Base-by-base conservation (phyloP, 768 basidiomycete species). In the Lentinula sp. region DNA sequence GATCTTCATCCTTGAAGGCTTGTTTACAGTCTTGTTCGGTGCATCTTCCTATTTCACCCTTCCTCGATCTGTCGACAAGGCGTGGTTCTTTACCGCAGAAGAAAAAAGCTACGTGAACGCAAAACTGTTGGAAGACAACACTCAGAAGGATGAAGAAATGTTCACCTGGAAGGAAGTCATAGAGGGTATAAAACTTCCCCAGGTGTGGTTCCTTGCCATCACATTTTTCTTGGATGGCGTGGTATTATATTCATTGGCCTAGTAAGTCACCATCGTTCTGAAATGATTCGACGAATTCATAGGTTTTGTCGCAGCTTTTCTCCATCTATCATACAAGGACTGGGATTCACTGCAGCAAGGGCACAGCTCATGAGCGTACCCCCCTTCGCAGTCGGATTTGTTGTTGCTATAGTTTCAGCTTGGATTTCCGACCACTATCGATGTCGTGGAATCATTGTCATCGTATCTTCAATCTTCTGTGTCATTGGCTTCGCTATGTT, bases 291-390 rank as follows among this genome's bases (percentile, higher is more conserved):
- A 39, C 1, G 32, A 48, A 18, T 50, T 60, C 31, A 51, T 40
- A 45, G 54, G 34, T 21, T 45, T 18, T 23, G 28, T 15, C 54
- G 16, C 51, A 84, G 89, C 65, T 91, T 93, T 71, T 75, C 84
- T 7, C 90, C 90, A 5, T 85, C 86, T 3, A 89, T 93, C 70
- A 82, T 92, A 5, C 75, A 81, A 34, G 75, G 76, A 16, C 77
- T 88, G 2, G 86, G 86, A 18, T 87, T 80, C 68, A 77, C 76
- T 2, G 76, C 79, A 0, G 74, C 80, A 35, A 69, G 74, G 23
- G 81, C 84, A 10, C 86, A 88, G 66, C 74, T 89, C 2, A 82
- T 85, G 78, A 85, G 81, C 13, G 87, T 88, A 2, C 78, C 79
- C 13, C 84, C 84, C 2, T 85, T 80, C 48, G 80, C 78, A 2